Conservation (phyloP, 2,329 filamentous ascomycete genomes). For the Rhexocercosporidium sp. region DNA sequence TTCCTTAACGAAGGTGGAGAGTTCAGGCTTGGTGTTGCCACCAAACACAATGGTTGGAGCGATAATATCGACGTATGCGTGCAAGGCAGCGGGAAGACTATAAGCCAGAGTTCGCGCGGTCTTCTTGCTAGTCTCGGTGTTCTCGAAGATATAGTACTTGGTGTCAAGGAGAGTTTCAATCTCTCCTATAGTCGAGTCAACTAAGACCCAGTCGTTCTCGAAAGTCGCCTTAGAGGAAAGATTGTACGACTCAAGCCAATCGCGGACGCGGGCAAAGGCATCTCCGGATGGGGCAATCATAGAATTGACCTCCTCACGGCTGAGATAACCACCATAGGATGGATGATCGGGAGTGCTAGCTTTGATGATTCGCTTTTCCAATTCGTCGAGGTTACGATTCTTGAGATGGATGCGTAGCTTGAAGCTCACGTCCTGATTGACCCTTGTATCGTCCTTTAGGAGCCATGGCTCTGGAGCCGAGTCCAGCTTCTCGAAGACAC, state of each 20-base stretch:
- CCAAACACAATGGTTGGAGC: slow-evolving; percentile 55
- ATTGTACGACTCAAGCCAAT: slow-evolving; percentile 51
- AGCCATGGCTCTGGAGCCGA: slow-evolving; percentile 21
- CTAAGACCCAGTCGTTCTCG: slow-evolving; percentile 56
- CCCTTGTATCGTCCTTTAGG: slow-evolving; percentile 5
- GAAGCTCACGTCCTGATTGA: slow-evolving; percentile 19
- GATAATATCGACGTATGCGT: slow-evolving; percentile 46
- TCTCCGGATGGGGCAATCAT: slow-evolving; percentile 49
- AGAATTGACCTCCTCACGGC: slow-evolving; percentile 48
- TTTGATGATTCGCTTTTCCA: slow-evolving; percentile 41
- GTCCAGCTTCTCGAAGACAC: slow-evolving; percentile 23
- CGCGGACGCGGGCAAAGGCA: slow-evolving; percentile 44
- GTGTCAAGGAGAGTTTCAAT: slow-evolving; percentile 39
- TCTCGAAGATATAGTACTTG: slow-evolving; percentile 37
- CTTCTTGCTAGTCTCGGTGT: slow-evolving; percentile 50
- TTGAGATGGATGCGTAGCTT: slow-evolving; percentile 38
- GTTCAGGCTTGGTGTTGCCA: slow-evolving; percentile 11
- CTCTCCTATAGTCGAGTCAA: slow-evolving; percentile 35
- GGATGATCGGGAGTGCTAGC: slow-evolving; percentile 52
- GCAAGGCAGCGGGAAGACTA: slow-evolving; percentile 44
- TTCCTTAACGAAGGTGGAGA: slow-evolving; percentile 9
- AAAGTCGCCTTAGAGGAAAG: slow-evolving; percentile 48
- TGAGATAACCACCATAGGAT: slow-evolving; percentile 56
- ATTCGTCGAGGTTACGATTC: slow-evolving; percentile 35
- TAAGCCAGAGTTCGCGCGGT: slow-evolving; percentile 55